phyloP scores from a whole-genome alignment of 805 yeast species.

The Candida michaelii region DNA sequence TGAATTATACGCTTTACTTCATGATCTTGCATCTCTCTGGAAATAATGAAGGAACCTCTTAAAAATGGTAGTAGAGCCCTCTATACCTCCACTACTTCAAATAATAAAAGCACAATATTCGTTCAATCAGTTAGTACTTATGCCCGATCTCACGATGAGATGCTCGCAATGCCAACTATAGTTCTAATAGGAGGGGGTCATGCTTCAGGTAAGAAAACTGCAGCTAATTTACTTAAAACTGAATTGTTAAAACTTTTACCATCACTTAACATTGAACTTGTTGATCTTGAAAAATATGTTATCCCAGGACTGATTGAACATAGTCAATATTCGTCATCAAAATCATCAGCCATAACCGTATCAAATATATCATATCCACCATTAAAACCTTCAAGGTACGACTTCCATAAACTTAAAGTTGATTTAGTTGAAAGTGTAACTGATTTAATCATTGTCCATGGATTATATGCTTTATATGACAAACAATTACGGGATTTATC shows the following conservation, averaged over 20 bases:
- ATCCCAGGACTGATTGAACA: constrained; percentile 20
- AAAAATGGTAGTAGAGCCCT: too few species aligned
- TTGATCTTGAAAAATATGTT: constrained; percentile 48
- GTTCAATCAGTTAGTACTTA: neutral
- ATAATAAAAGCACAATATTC: too few species aligned
- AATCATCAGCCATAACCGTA: constrained; percentile 30
- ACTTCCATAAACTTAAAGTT: constrained; percentile 28
- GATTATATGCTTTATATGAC: constrained; percentile 78
- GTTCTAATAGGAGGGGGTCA: constrained; percentile 64
- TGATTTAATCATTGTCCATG: constrained; percentile 54
- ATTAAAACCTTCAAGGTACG: constrained; percentile 43
- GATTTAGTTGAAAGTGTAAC: constrained; percentile 10
- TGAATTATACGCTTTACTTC: too few species aligned
- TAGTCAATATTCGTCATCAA: constrained; percentile 21
- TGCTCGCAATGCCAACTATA: too few species aligned
- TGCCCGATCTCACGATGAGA: too few species aligned
- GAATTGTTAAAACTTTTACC: constrained; percentile 21
- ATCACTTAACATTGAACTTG: constrained; percentile 24
- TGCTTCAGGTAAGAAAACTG: constrained; percentile 52
- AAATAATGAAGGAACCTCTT: too few species aligned
- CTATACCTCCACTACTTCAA: too few species aligned
- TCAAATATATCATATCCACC: constrained; percentile 18
- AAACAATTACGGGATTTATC: constrained; percentile 53
- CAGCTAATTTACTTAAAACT: constrained; percentile 36
- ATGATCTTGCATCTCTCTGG: too few species aligned